These are phyloP conservation scores for Apophysomyces elegans DNA, from an alignment of 371 early-diverging fungal genomes.

Conservation along the genomic window DNA sequence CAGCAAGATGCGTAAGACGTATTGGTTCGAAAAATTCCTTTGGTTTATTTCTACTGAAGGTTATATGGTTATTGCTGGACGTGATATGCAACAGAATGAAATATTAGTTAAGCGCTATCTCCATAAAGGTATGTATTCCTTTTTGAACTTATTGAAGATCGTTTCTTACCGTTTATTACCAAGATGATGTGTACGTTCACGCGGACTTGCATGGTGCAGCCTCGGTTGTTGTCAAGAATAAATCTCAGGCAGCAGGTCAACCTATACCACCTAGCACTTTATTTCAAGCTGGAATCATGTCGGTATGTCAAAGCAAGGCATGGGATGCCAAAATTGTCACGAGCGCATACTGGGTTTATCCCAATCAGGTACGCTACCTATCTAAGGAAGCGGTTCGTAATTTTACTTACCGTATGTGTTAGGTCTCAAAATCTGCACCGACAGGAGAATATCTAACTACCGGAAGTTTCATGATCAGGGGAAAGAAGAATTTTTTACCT, in stretches of 20 bases:
- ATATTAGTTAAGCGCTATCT: constrained; percentile 91
- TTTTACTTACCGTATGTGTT: not conserved
- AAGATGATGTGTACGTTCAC: constrained; percentile 93
- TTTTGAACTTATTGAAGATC: not conserved
- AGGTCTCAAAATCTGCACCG: constrained; percentile 94
- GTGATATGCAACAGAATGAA: constrained; percentile 98
- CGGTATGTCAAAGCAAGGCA: constrained; percentile 94
- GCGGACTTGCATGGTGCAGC: constrained; percentile 97
- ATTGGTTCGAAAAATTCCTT: constrained; percentile 99
- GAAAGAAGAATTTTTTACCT: constrained; percentile 96
- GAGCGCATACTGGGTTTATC: constrained; percentile 96
- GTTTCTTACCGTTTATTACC: constrained; percentile 11
- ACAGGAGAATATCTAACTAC: constrained; percentile 96
- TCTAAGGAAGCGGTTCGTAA: not conserved
- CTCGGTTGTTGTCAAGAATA: constrained; percentile 92
- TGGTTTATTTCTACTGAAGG: constrained; percentile 98
- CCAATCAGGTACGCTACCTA: constrained; percentile 66
- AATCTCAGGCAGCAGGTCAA: constrained; percentile 59
- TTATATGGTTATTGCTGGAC: constrained; percentile 95
- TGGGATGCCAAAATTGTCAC: constrained; percentile 99
- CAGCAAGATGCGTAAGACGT: constrained; percentile 87
- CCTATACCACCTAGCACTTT: constrained; percentile 90
- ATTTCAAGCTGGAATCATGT: constrained; percentile 96
- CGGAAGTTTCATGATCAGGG: constrained; percentile 97
- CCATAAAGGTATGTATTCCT: constrained; percentile 46